Base-by-base conservation (phyloP, 345 rosid genomes). In the Anastatica hierochuntica region DNA sequence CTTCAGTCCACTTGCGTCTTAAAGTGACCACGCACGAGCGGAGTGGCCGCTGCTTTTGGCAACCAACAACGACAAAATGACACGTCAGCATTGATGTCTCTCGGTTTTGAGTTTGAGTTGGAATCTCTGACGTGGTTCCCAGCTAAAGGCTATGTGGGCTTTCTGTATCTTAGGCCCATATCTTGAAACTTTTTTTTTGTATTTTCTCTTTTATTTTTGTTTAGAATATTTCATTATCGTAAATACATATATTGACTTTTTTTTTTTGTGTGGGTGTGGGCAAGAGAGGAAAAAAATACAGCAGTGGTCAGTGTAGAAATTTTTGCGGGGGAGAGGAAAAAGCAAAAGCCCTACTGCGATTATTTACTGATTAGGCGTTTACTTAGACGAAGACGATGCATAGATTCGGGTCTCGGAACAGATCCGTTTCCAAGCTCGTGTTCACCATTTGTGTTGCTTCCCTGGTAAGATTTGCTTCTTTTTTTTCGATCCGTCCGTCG, bases 391-490 rank as follows among this genome's bases (percentile, higher is more conserved):
- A 27, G 56, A 52, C 43, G 71, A 67, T 67, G 66, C 38, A 2
- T 4, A 60, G 51, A 60, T 51, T 66, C 43, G 44, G 44, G 43
- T 29, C 23, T 66, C 60, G 56, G 48, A 59, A 58, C 60, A 52
- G 66, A 66, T 66, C 71, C 37, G 60, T 59, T 41, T 52, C 61
- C 56, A 67, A 60, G 61, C 56, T 60, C 66, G 46, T 40, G 4
- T 8, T 67, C 62, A 53, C 56, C 51, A 14, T 67, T 41, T 59
- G 56, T 15, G 50, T 53, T 30, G 56, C 49, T 45, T 23, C 38
- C 50, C 50, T 67, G 71, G 71, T 67, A 67, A 39, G 56, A 5
- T 53, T 21, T 21, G 5, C 5, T 21, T 46, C 34, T 13, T 51
- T 30, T 59, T 13, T 36, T 50, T 29, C 14, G 64, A 49, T 65